phyloP scores from a whole-genome alignment of 2,329 filamentous ascomycete species.

The Neonectria faginata region DNA sequence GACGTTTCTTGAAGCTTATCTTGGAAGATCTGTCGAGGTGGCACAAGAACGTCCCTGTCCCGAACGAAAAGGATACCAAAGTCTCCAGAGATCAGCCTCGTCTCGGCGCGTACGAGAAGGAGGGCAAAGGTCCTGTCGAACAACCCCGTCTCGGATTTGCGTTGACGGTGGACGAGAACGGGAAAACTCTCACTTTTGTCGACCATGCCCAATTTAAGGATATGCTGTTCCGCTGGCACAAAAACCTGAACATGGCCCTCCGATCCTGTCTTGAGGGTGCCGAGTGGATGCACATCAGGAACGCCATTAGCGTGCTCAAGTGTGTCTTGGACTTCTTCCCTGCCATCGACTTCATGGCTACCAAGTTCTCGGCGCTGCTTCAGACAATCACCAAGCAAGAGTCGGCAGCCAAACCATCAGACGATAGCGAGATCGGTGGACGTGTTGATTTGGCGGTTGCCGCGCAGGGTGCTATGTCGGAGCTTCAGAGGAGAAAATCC shows the following conservation, averaged over 20 bases:
- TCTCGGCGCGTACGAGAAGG: conserved; percentile 84
- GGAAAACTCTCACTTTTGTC: conserved; percentile 77
- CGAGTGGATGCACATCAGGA: conserved; percentile 98
- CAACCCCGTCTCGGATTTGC: conserved; percentile 81
- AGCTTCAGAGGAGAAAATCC: conserved; percentile 73
- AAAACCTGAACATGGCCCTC: conserved; percentile 80
- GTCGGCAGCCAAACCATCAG: conserved; percentile 59
- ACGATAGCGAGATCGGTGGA: conserved; percentile 65
- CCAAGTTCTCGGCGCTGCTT: conserved; percentile 71
- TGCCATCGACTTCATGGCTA: conserved; percentile 88
- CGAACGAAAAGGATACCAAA: conserved; percentile 49
- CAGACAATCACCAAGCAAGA: conserved; percentile 75
- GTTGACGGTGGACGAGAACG: conserved; percentile 72
- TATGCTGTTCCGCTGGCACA: conserved; percentile 90
- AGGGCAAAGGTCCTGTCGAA: conserved; percentile 68
- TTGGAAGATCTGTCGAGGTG: conserved; percentile 84
- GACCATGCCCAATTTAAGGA: conserved; percentile 89
- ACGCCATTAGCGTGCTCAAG: conserved; percentile 91
- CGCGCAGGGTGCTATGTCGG: conserved; percentile 77
- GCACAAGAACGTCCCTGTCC: conserved; percentile 79
- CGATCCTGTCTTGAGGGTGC: conserved; percentile 83
- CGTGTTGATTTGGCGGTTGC: conserved; percentile 81
- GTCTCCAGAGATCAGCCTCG: conserved; percentile 62
- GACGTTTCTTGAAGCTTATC: conserved; percentile 86
- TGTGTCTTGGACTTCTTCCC: conserved; percentile 86